A percentile compares a stretch with the other conserved stretches of the same genome.
These are phyloP conservation scores for Rutidosis leptorrhynchoides DNA, from an alignment of 129 eudicot species.

Conservation along the genomic window DNA sequence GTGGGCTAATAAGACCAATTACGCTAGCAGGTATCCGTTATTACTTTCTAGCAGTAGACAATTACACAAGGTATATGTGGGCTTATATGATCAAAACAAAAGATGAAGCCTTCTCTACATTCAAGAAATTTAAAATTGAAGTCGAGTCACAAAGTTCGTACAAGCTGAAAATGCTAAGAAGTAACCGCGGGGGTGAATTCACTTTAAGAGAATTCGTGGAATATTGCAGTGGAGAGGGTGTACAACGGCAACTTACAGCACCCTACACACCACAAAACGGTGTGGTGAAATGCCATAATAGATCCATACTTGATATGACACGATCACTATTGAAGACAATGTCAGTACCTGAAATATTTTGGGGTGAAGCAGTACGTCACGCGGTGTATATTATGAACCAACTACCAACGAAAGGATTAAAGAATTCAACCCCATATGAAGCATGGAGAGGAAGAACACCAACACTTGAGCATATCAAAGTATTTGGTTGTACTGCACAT, in stretches of 20 bases:
- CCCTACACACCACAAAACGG: not conserved
- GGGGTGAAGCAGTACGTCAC: constrained; percentile 17
- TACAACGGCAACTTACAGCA: too few relatives aligned
- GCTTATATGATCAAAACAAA: too few relatives aligned
- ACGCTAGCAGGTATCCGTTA: not conserved
- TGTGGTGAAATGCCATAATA: not conserved
- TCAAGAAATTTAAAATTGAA: not conserved
- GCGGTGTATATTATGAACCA: constrained; percentile 5
- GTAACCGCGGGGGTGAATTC: not conserved
- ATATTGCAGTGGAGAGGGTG: too few relatives aligned
- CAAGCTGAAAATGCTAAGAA: not conserved
- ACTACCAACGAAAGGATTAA: not conserved
- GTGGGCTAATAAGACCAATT: not conserved
- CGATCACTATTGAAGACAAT: not conserved
- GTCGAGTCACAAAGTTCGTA: not conserved
- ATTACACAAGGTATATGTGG: not conserved
- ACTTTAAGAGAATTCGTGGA: too few relatives aligned
- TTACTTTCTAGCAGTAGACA: not conserved
- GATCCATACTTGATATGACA: not conserved
- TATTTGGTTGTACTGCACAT: not conserved
- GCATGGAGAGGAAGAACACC: constrained; percentile 13
- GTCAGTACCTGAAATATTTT: not conserved
- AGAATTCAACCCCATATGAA: constrained; percentile 6
- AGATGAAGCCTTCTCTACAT: too few relatives aligned
- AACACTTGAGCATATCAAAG: not conserved